Base-by-base conservation (phyloP, 352 stramenopile species). In the Thraustochytrium striatum region DNA sequence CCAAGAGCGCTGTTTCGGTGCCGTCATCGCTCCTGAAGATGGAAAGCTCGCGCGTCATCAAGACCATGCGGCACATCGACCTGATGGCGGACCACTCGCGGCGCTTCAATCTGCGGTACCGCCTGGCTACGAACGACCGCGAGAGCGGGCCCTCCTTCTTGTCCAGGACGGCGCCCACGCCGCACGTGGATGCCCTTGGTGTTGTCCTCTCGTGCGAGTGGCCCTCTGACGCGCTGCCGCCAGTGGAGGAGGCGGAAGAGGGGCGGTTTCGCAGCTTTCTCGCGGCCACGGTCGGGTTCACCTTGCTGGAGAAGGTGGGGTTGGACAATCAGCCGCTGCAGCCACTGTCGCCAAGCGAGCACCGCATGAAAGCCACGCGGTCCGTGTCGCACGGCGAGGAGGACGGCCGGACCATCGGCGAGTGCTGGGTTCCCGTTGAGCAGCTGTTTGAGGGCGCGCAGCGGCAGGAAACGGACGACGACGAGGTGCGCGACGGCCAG, bases 361-460 rank as follows among this genome's bases (percentile, higher is more conserved):
- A 59, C 25, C 19, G 19, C 25, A 33, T 21, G 9, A 30, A 69
- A 13, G 39, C 21, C 35, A 16, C 32, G 58, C 58, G 35, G 9
- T 69, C 58, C 32, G 39, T 69, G n/a, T 11, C 25, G 1, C 36
- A 21, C 35, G 36, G 16, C 25, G 36, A 32, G 44, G 30, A 36
- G 25, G 21, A 75, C 11, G 41, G 30, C 19, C 21, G 25, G 52
- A 16, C 61, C 25, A 38, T 75, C 0, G 65, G 65, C 35, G 65
- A 75, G 36, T 75, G 65, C 65, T 75, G 65, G 65, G 65, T 61
- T 9, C 65, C 65, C 8, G 50, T 75, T 21, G 65, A 75, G 65
- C 65, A 75, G 50, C 65, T 75, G 11, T 75, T 75, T n/a, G 65
- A 75, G 52, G 33, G 41, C 5, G 65, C 65, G 3, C 65, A 75